Conservation (phyloP, 345 rosid species). For the Mangifera indica region DNA sequence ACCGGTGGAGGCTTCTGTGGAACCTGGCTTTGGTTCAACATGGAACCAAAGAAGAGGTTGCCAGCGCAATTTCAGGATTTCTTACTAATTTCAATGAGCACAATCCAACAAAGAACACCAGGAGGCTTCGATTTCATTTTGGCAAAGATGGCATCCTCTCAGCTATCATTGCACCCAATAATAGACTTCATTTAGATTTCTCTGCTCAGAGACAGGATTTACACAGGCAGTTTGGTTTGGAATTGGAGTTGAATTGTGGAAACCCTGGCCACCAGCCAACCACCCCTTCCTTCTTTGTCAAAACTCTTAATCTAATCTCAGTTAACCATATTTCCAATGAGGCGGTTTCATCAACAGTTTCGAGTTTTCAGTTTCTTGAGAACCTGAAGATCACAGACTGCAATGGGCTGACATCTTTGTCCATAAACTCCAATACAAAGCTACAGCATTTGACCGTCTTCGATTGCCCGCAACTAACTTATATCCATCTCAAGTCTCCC, state of each 20-base stretch:
- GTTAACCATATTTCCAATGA: constrained; percentile 43
- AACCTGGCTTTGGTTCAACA: constrained; percentile 39
- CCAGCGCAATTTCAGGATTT: constrained; percentile 35
- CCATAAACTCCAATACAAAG: constrained; percentile 43
- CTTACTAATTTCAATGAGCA: constrained; percentile 47
- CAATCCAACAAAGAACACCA: constrained; percentile 39
- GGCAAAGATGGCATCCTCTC: constrained; percentile 32
- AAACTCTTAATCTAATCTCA: constrained; percentile 39
- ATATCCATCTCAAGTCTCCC: constrained; percentile 37
- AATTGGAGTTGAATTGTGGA: constrained; percentile 32
- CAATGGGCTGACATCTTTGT: constrained; percentile 38
- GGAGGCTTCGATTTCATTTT: constrained; percentile 45
- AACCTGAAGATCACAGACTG: constrained; percentile 46
- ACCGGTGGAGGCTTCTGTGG: constrained; percentile 52
- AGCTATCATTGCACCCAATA: constrained; percentile 43
- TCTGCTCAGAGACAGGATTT: constrained; percentile 31
- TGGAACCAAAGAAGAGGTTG: constrained; percentile 40
- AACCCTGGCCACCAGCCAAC: constrained; percentile 23
- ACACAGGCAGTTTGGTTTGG: constrained; percentile 28
- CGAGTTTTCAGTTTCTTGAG: constrained; percentile 44
- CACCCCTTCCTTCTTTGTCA: constrained; percentile 38
- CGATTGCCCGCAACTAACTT: constrained; percentile 36
- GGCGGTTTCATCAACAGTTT: constrained; percentile 45
- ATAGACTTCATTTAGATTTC: constrained; percentile 43
- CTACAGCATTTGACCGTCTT: constrained; percentile 47